Evolutionary conservation across 306 rosid species (phyloP).

Genomic region (Dryas drummondii): DNA sequence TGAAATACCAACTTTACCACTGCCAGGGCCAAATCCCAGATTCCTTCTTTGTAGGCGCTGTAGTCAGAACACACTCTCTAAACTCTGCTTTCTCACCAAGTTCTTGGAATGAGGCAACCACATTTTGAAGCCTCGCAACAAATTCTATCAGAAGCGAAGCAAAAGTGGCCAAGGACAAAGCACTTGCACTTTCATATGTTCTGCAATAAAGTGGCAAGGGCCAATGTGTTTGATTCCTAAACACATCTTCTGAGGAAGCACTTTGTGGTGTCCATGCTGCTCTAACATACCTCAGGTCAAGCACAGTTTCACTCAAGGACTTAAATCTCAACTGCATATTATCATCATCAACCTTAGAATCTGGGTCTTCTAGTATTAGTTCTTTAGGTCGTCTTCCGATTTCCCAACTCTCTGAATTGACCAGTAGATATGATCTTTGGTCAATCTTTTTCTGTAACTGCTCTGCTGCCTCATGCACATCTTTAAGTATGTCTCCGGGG

Average conservation of each 20-base stretch:
- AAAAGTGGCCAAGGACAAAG: constrained; percentile 67
- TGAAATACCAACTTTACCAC: neutral
- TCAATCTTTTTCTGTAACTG: constrained; percentile 58
- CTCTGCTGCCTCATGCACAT: constrained; percentile 61
- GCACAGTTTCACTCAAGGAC: constrained; percentile 34
- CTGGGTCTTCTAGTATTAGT: constrained; percentile 15
- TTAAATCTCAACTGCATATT: constrained; percentile 17
- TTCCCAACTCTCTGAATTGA: constrained; percentile 61
- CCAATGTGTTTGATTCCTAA: constrained; percentile 29
- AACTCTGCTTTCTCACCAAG: constrained; percentile 59
- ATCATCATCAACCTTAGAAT: constrained; percentile 26
- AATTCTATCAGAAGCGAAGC: constrained; percentile 63
- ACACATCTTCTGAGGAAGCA: constrained; percentile 18
- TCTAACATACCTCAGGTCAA: constrained; percentile 19
- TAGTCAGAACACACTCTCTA: constrained; percentile 28
- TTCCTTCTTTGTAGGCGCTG: constrained; percentile 2
- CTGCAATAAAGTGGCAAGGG: constrained; percentile 30
- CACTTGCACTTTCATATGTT: constrained; percentile 57
- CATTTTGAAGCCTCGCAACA: constrained; percentile 74
- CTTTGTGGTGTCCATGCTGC: constrained; percentile 16
- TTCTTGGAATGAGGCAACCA: constrained; percentile 51
- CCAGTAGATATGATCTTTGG: constrained; percentile 48
- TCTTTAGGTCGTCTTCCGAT: constrained; percentile 25
- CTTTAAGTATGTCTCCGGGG: constrained; percentile 34
- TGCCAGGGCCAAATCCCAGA: constrained; percentile 14